Evolutionary conservation across 208 protist species (phyloP), one percentile per base, ranked within the genome.

Genomic region (Porcisia hertigi): DNA sequence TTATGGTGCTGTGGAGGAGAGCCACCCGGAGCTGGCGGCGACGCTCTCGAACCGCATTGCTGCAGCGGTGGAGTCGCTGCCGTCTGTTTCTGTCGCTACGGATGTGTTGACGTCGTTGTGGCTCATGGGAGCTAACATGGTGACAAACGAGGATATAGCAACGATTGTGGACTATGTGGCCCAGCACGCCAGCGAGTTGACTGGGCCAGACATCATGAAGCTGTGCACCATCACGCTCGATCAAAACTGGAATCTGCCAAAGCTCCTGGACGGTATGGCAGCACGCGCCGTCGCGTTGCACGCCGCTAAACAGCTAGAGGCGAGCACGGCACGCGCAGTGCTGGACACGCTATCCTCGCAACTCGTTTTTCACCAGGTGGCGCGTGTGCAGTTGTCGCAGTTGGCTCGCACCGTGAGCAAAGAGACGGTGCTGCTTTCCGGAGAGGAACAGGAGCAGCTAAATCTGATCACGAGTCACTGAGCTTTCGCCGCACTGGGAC

Each of bases 341-440:
- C 77, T 97, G 39, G 93, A 97, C 59, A 85, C 84, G 23, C 82
- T 97, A 9, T 83, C 72, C 2, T 69, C 30, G 16, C 88, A 86
- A 59, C 74, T 84, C 47, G 69, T 92, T 16, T 87, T 90, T 63
- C 83, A 94, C 73, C 73, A 74, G 8, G 66, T 54, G 16, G 90
- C 89, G 25, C 84, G 93, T 18, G 70, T 76, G 36, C 72, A 86
- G 14, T 85, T 95, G 34, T 89, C 91, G n/a, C n/a, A 69, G 30
- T 63, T 91, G 14, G 91, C 87, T 30, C 88, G 90, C 54, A 89
- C 78, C 52, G 88, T 92, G 20, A 95, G 90, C 74, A 94, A 92
- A 63, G 91, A 97, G 45, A 72, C 36, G 25, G 62, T 86, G 25
- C 69, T 76, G 55, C 88, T 97, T 23, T 92, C 89, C 18, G 88